Base-by-base conservation (phyloP, 495 filamentous ascomycete genomes). In the Daldinia vernicosa region DNA sequence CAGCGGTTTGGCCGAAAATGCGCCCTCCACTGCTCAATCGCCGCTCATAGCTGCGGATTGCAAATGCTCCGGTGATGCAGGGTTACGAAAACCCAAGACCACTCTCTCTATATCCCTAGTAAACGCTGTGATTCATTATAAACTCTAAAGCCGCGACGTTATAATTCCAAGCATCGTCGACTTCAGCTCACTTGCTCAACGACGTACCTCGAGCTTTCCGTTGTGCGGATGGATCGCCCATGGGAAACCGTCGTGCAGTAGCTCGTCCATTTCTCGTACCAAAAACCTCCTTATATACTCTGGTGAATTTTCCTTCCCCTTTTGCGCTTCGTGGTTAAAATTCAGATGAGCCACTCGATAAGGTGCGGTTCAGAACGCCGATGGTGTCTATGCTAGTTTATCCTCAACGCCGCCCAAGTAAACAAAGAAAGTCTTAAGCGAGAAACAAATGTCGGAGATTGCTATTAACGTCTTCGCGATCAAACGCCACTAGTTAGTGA, bases 341-440 rank as follows among this genome's bases (percentile, higher is more conserved):
- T 37, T 64, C 74, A 71, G 40, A 70, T 70, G 70, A 72, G 74
- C 70, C 74, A 72, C 71, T 60, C 58, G 45, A 76, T 72, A 66
- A 65, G 59, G 65, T 76, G 69, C 56, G 59, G 54, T 71, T 74
- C 63, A 67, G 66, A 75, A 77, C 75, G 71, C 75, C 75, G 74
- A 67, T 74, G 73, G 70, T 69, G 68, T 77, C 75, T 77, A 77
- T 77, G 71, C 74, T 74, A 66, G 63, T 74, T 77, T 76, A 76
- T 77, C 74, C 75, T 72, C 60, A 76, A 77, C 74, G 75, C 74
- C 75, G 52, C 63, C 75, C 72, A 32, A 64, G 62, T 72, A 75
- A 76, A 75, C 74, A 75, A 76, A 69, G 69, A 68, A 70, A 60
- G 43, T 74, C 60, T 74, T 74, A 66, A 43, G 45, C 28, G 65